These are phyloP conservation scores for Ilyonectria destructans DNA, from an alignment of 2,329 filamentous ascomycete species.

Conservation along the genomic window DNA sequence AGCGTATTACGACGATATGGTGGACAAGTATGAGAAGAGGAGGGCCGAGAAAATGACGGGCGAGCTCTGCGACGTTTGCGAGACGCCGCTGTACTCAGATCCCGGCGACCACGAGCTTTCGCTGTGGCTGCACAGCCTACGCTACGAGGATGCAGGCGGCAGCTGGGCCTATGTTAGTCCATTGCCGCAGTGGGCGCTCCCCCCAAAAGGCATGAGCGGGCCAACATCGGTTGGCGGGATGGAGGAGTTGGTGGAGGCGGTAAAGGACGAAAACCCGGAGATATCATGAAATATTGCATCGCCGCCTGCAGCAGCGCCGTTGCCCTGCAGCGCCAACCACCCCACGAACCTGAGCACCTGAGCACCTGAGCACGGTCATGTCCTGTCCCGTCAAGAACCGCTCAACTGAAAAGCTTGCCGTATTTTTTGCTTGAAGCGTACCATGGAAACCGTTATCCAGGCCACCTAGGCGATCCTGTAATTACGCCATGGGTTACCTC, in stretches of 20 bases:
- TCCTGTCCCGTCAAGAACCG: not conserved
- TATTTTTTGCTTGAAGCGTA: not conserved
- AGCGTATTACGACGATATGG: constrained; percentile 94
- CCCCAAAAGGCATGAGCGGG: constrained; percentile 80
- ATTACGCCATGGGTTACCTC: constrained; percentile 13
- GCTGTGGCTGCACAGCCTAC: constrained; percentile 92
- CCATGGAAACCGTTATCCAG: not conserved
- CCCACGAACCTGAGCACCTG: constrained; percentile 5
- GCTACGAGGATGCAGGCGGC: constrained; percentile 88
- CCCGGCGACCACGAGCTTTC: constrained; percentile 91
- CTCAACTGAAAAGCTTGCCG: constrained; percentile 3
- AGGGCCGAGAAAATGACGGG: constrained; percentile 97
- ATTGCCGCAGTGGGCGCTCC: constrained; percentile 89
- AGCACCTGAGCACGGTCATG: not conserved
- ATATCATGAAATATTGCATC: constrained; percentile 48
- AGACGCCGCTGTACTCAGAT: constrained; percentile 93
- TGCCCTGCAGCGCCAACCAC: constrained; percentile 37
- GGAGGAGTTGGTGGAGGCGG: constrained; percentile 72
- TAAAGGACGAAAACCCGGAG: constrained; percentile 63
- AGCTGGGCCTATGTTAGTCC: constrained; percentile 90
- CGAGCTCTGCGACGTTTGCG: constrained; percentile 83
- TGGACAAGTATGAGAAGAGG: constrained; percentile 89
- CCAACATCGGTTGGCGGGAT: constrained; percentile 78
- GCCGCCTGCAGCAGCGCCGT: constrained; percentile 34
- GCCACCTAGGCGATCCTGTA: not conserved